Conservation (phyloP, 2,329 filamentous ascomycete genomes). For the Colletotrichum liriopes region DNA sequence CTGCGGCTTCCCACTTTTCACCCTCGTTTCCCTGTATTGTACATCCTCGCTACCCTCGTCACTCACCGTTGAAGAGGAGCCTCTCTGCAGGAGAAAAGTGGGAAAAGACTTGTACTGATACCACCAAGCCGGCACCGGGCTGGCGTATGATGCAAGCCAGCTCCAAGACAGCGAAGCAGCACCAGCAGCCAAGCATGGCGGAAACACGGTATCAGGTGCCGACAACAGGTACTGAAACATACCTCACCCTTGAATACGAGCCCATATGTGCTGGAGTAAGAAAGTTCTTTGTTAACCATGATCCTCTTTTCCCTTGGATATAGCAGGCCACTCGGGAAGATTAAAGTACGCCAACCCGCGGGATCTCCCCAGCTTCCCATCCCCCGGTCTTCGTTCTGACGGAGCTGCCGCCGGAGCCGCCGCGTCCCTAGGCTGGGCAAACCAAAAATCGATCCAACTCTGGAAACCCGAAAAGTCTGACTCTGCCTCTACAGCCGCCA, state of each 20-base stretch:
- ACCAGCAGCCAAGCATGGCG: slow-evolving; percentile 37
- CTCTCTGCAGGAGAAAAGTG: slow-evolving; percentile 22
- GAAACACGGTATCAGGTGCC: slow-evolving; percentile 41
- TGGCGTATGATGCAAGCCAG: slow-evolving; percentile 40
- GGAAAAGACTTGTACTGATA: slow-evolving; percentile 12
- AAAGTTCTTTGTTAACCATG: slow-evolving; percentile 7
- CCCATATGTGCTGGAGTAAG: not conserved
- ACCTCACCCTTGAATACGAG: slow-evolving; percentile 34
- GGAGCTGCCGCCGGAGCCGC: slow-evolving; percentile 80
- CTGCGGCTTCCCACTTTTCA: slow-evolving; percentile 17
- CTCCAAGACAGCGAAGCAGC: slow-evolving; percentile 37
- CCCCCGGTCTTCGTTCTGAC: slow-evolving; percentile 71
- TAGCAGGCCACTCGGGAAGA: slow-evolving; percentile 53
- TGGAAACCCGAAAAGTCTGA: slow-evolving; percentile 75
- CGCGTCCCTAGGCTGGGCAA: slow-evolving; percentile 81
- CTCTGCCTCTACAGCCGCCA: slow-evolving; percentile 63
- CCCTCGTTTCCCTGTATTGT: not conserved
- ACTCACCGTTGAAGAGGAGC: slow-evolving; percentile 11
- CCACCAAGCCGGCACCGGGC: slow-evolving; percentile 39
- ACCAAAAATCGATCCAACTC: slow-evolving; percentile 74
- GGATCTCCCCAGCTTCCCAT: slow-evolving; percentile 83
- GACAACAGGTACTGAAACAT: slow-evolving; percentile 41
- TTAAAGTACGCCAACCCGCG: slow-evolving; percentile 81
- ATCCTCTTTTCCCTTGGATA: slow-evolving; percentile 1
- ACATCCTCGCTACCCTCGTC: slow-evolving; percentile 1